Evolutionary conservation across 2,329 filamentous ascomycete species (phyloP).

Genomic region (Venturia carpophila): DNA sequence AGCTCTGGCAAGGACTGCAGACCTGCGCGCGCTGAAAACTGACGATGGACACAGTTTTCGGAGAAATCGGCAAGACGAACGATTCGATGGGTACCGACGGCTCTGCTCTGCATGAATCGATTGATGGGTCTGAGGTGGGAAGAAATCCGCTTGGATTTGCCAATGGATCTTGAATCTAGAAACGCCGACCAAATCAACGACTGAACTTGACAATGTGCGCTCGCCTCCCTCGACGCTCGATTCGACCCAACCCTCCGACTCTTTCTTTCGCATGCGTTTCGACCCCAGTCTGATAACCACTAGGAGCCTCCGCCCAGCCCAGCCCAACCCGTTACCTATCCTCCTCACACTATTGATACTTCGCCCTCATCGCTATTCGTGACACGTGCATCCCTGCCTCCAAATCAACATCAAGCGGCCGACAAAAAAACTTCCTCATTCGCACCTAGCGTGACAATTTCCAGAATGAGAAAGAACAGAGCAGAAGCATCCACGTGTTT

Average conservation of each 20-base stretch:
- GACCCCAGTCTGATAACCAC: neutral
- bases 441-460: slow-evolving; percentile 8
- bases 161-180: slow-evolving; percentile 1
- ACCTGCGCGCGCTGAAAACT: neutral
- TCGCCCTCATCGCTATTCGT: neutral
- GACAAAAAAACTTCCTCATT: slow-evolving; percentile 14
- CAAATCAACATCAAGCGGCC: neutral
- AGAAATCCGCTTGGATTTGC: neutral
- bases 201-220: neutral
- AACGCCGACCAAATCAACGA: neutral
- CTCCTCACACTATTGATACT: neutral
- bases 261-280: too few relatives aligned
- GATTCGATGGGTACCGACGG: slow-evolving; percentile 1
- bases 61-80: neutral
- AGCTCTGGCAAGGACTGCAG: neutral
- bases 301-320: neutral
- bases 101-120: neutral
- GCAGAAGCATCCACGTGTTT: slow-evolving; percentile 10
- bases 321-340: neutral
- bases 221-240: too few relatives aligned
- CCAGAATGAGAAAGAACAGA: slow-evolving; percentile 14
- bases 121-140: neutral
- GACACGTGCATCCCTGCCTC: neutral
- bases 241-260: neutral
- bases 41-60: slow-evolving; percentile 13